Percentiles rank a stretch among this genome's conserved stretches.
Evolutionary conservation across 805 yeast species (phyloP).

Genomic region (Wickerhamomyces canadensis): DNA sequence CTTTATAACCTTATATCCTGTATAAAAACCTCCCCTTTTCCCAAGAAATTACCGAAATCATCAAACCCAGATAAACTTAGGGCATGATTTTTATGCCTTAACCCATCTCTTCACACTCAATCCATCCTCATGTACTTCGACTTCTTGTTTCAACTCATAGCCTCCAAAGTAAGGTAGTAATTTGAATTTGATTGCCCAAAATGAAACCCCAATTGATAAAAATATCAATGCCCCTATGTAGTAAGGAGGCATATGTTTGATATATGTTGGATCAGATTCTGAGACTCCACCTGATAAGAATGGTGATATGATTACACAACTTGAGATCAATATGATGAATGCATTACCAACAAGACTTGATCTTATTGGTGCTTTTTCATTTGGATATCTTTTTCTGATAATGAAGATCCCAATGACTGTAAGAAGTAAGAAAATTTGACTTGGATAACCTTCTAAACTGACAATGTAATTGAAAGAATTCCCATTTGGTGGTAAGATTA

Average conservation of each 20-base stretch:
- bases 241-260: conserved; percentile 27
- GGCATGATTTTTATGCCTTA: conserved; percentile 22
- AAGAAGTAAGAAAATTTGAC: conserved; percentile 42
- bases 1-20: too few species aligned
- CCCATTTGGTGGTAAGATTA: conserved; percentile 30
- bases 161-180: conserved; percentile 40
- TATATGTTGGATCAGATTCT: conserved; percentile 9
- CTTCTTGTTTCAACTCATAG: conserved; percentile 40
- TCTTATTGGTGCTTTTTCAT: conserved; percentile 43
- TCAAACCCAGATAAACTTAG: neutral
- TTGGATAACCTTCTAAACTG: conserved; percentile 41
- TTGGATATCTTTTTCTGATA: conserved; percentile 44
- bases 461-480: conserved; percentile 36
- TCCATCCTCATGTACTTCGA: conserved; percentile 48
- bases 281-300: conserved; percentile 27
- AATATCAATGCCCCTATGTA: conserved; percentile 37
- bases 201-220: conserved; percentile 38
- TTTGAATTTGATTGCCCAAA: conserved; percentile 51
- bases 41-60: too few species aligned
- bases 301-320: conserved; percentile 46
- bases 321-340: conserved; percentile 39
- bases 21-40: too few species aligned
- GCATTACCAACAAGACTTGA: conserved; percentile 44
- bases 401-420: conserved; percentile 55
- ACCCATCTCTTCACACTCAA: conserved; percentile 52